These are phyloP conservation scores for Phlyctochytrium arcticum DNA, from an alignment of 192 early-diverging fungal species.

Conservation along the genomic window DNA sequence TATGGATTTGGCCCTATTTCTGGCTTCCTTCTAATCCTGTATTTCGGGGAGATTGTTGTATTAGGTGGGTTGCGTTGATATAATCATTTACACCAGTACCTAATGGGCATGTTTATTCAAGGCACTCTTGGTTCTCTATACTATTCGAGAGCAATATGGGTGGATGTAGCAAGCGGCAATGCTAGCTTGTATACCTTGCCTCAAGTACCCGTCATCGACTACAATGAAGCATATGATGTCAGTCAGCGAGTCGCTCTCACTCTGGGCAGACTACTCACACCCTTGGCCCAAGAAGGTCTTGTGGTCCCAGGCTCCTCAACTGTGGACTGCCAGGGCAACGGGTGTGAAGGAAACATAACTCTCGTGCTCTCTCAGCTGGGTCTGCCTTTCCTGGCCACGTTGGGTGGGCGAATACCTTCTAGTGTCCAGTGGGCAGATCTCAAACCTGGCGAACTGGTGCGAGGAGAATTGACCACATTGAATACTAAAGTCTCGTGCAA, in stretches of 20 bases:
- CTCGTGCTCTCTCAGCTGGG: background rate
- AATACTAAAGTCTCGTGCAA: background rate
- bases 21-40: slow-evolving; percentile 1
- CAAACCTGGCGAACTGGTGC: background rate
- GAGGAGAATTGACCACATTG: background rate
- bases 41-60: background rate
- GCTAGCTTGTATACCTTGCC: background rate
- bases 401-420: no score
- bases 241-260: background rate
- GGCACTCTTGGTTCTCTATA: slow-evolving; percentile 3
- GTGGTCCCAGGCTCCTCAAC: background rate
- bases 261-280: background rate
- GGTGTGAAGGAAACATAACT: background rate
- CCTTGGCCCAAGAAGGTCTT: background rate
- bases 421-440: background rate
- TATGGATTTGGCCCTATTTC: background rate
- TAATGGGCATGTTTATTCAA: background rate
- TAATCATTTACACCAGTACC: background rate
- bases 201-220: background rate
- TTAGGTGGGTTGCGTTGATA: background rate
- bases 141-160: background rate
- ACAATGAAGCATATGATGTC: background rate
- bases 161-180: background rate
- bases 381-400: background rate
- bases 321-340: background rate